Evolutionary conservation across 805 yeast genomes (phyloP).

Genomic region (Metschnikowia chrysomelidarum): DNA sequence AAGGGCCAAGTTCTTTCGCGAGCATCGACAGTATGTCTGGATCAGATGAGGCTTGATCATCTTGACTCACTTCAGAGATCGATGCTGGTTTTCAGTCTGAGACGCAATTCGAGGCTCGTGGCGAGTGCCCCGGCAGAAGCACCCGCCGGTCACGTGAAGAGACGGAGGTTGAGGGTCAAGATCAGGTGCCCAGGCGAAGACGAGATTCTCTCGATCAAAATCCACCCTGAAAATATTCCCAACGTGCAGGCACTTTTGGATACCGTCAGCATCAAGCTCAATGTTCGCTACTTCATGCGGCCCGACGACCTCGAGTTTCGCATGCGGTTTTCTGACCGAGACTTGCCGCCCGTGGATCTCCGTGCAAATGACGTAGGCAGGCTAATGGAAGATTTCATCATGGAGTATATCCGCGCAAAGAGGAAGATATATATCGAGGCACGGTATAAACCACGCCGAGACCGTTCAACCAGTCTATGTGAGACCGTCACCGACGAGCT

Average conservation of each 20-base stretch:
- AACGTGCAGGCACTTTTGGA: slow-evolving; percentile 17
- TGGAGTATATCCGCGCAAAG: slow-evolving; percentile 25
- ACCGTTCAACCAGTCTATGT: too few species aligned
- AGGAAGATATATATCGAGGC: slow-evolving; percentile 24
- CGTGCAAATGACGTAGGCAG: slow-evolving; percentile 7
- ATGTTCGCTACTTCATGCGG: slow-evolving; percentile 9
- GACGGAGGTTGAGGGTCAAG: slow-evolving; percentile 7
- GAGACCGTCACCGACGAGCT: too few species aligned
- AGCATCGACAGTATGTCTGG: too few species aligned
- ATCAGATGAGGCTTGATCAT: too few species aligned
- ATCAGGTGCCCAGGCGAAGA: slow-evolving; percentile 12
- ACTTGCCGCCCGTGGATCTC: slow-evolving; percentile 12
- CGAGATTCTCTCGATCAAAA: slow-evolving; percentile 20
- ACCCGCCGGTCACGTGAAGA: too few species aligned
- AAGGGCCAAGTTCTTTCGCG: not conserved
- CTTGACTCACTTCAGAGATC: too few species aligned
- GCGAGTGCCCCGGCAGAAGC: not conserved
- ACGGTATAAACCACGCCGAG: slow-evolving; percentile 4
- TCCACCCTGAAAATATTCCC: slow-evolving; percentile 14
- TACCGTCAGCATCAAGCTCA: slow-evolving; percentile 13
- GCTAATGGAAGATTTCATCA: slow-evolving; percentile 14
- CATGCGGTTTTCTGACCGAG: slow-evolving; percentile 14
- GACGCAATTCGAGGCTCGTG: not conserved
- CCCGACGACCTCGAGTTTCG: slow-evolving; percentile 9
- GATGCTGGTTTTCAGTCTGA: too few species aligned